Conservation (phyloP, 179 eudicot species). For the Amaranthus tricolor region DNA sequence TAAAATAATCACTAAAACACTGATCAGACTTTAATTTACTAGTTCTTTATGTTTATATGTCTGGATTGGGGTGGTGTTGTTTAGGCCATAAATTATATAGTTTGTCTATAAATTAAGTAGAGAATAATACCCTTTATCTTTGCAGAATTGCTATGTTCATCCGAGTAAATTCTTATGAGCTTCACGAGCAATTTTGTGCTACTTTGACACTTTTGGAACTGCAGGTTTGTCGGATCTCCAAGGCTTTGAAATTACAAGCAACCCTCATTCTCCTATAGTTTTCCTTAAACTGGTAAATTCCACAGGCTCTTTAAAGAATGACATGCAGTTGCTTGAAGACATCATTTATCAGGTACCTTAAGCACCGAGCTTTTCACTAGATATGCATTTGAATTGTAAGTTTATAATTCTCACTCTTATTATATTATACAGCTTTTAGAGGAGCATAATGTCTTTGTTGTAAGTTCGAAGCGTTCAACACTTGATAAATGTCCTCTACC, state of each 20-base stretch:
- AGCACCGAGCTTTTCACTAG: not conserved
- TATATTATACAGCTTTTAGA: constrained; percentile 53
- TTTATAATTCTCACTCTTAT: not conserved
- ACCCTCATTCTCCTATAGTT: constrained; percentile 73
- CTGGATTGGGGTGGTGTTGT: too few species aligned
- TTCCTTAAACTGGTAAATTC: constrained; percentile 60
- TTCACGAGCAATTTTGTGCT: constrained; percentile 9
- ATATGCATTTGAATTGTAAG: not conserved
- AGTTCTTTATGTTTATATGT: not conserved
- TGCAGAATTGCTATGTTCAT: not conserved
- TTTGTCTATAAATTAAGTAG: not conserved
- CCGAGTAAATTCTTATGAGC: not conserved
- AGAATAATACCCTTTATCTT: not conserved
- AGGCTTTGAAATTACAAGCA: constrained; percentile 74
- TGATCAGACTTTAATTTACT: not conserved
- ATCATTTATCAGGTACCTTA: constrained; percentile 60
- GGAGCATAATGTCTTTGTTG: constrained; percentile 61
- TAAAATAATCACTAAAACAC: not conserved
- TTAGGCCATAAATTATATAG: not conserved
- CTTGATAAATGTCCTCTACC: constrained; percentile 73
- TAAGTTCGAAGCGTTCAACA: constrained; percentile 60
- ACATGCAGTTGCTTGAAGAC: constrained; percentile 68
- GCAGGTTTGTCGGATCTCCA: constrained; percentile 60
- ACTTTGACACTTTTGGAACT: constrained; percentile 15
- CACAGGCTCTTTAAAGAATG: constrained; percentile 56